Evolutionary conservation across 208 protist genomes (phyloP), one percentile per base, ranked within the genome.

Genomic region (Acanthamoeba divionensis): DNA sequence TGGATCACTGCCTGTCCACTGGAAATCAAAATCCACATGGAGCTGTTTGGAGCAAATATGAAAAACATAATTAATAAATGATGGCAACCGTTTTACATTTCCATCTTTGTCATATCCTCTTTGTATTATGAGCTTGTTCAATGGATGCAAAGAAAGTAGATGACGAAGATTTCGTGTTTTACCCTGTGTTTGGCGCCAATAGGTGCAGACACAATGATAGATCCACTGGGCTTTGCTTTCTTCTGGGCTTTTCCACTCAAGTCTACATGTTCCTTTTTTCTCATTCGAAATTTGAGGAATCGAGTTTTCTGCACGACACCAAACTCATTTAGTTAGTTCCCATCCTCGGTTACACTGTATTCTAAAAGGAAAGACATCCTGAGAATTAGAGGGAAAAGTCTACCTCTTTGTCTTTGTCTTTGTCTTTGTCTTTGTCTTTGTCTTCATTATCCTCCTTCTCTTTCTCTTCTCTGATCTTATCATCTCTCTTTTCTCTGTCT

Each of bases 21-120:
- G 77, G 21, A 67, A 87, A 47, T 87, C 55, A 87, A 87, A 87
- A 48, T 87, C 77, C 24, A 87, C 77, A 57, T 87, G 77, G 55
- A 87, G 31, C 77, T 87, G 77, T 15, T 9, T 57, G 52, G 52
- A 13, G 15, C 52, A 57, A 57, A 18, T 18, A 57, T 18, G 52
- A 13, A 18, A 13, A n/a, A 13, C 15, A 65, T 29, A 65, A n/a
- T n/a, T 29, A 65, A 9, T 36, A n/a, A 29, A 65, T n/a, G 33
- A 4, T 29, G 33, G 57, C 8, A 7, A 29, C 26, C 8, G 52
- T 24, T 57, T 15, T 57, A n/a, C n/a, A n/a, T n/a, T 24, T n/a
- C n/a, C 52, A n/a, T 15, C 18, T 57, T 15, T 24, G 52, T 24
- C 52, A 57, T 57, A 57, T 57, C n/a, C n/a, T n/a, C n/a, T n/a